These are phyloP conservation scores for Didymella glomerata DNA, from an alignment of 2,329 filamentous ascomycete species.

Conservation along the genomic window DNA sequence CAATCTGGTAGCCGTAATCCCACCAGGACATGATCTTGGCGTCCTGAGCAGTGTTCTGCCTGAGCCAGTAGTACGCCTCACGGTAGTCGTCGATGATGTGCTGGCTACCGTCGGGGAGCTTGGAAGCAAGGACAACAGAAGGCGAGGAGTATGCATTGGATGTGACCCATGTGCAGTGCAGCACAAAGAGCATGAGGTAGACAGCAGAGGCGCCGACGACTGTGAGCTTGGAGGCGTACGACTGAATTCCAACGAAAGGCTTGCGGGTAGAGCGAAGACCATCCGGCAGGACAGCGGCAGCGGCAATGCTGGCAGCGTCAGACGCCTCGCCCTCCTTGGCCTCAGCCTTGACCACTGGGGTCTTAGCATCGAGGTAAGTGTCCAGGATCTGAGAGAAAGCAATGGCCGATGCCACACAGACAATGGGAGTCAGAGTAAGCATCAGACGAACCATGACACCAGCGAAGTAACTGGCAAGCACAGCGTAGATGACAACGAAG, in stretches of 20 bases:
- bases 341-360: constrained; percentile 60
- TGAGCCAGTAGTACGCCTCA: constrained; percentile 99
- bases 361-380: constrained; percentile 75
- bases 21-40: constrained; percentile 99
- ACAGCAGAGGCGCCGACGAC: constrained; percentile 75
- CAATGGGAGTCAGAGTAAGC: constrained; percentile 94
- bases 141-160: constrained; percentile 99
- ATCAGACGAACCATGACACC: constrained; percentile 99
- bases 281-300: constrained; percentile 60
- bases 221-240: constrained; percentile 77
- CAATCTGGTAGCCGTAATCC: constrained; percentile 99
- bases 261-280: constrained; percentile 75
- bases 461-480: constrained; percentile 96
- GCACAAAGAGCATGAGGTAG: constrained; percentile 91
- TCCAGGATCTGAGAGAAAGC: constrained; percentile 88
- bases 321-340: constrained; percentile 56
- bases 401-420: constrained; percentile 92
- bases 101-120: constrained; percentile 90
- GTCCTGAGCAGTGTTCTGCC: constrained; percentile 92
- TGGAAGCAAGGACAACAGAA: constrained; percentile 92
- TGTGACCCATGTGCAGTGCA: constrained; percentile 99
- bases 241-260: constrained; percentile 85
- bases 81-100: constrained; percentile 99
- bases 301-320: constrained; percentile 50
- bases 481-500: constrained; percentile 96